These are phyloP conservation scores for Solanum piurae DNA, from an alignment of 257 asterid genomes.

Conservation along the genomic window DNA sequence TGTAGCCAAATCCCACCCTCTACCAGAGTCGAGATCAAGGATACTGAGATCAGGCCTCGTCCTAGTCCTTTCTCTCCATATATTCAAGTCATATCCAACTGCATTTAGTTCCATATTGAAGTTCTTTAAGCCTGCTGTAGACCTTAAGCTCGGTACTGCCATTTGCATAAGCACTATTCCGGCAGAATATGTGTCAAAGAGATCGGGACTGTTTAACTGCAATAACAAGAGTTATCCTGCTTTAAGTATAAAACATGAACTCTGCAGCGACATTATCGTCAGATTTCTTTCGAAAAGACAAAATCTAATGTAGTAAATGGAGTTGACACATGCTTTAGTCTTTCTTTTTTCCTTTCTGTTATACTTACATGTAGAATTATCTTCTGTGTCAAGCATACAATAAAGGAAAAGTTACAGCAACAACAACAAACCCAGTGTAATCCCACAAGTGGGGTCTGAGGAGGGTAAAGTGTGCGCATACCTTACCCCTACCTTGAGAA, in stretches of 20 bases:
- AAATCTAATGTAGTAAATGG: background rate
- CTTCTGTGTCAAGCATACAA: background rate
- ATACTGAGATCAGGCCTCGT: conserved; percentile 60
- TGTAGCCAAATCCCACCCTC: conserved; percentile 96
- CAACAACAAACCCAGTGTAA: background rate
- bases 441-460: background rate
- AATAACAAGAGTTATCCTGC: conserved; percentile 3
- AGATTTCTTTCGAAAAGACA: background rate
- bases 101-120: conserved; percentile 67
- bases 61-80: conserved; percentile 29
- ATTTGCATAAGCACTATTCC: conserved; percentile 89
- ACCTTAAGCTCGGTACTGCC: conserved; percentile 74
- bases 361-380: background rate
- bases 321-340: background rate
- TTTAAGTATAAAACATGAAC: background rate
- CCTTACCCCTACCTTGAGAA: background rate
- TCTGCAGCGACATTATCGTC: background rate
- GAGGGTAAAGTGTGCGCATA: background rate
- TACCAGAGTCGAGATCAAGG: conserved; percentile 87
- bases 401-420: background rate
- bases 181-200: conserved; percentile 89
- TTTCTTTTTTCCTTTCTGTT: background rate
- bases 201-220: conserved; percentile 93
- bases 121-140: conserved; percentile 65
- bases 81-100: conserved; percentile 65